Evolutionary conservation across 179 eudicot genomes (phyloP), one percentile per base, ranked within the genome.

Genomic region (Silene vulgaris): DNA sequence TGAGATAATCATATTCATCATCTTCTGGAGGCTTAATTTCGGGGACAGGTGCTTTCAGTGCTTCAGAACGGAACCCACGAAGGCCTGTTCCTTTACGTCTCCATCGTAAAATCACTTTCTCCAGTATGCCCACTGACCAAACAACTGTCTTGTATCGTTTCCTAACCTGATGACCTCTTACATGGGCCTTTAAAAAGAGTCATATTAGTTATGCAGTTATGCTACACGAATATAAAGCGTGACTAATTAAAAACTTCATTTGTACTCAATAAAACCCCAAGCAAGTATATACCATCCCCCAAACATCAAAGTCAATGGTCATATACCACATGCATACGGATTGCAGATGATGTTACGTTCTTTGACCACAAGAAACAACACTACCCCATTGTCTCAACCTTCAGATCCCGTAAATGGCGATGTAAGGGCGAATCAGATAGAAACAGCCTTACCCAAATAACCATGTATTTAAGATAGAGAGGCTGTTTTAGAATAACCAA

Each of bases 91-190:
- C 85, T 81, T 86, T 92, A 7, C 96, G 87, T 75, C 96, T 89
- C 97, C 97, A 92, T 32, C 97, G 90, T 84, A 92, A 80, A 73
- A 92, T 92, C 61, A 82, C 92, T 86, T 92, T 92, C 81, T 92
- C 97, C 74, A 92, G 76, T 73, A 92, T 91, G 60, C 97, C 90
- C 60, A 91, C 96, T 28, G 90, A 89, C 97, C 97, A 92, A 60
- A 91, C 87, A 62, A 92, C 88, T 28, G 88, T 84, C 77, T 88
- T 91, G 80, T 91, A 92, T 70, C 93, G 87, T 79, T 87, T 91
- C 77, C 97, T 86, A 48, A 77, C 92, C 82, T 92, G 97, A 76
- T 90, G 91, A 26, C 97, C 97, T 83, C 97, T 89, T 56, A 91
- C 90, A 85, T 87, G 92, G 76, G 97, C 97, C 97, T 92, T 72